Evolutionary conservation across 192 early-diverging fungal species (phyloP).

Genomic region (Kappamyces sp.): DNA sequence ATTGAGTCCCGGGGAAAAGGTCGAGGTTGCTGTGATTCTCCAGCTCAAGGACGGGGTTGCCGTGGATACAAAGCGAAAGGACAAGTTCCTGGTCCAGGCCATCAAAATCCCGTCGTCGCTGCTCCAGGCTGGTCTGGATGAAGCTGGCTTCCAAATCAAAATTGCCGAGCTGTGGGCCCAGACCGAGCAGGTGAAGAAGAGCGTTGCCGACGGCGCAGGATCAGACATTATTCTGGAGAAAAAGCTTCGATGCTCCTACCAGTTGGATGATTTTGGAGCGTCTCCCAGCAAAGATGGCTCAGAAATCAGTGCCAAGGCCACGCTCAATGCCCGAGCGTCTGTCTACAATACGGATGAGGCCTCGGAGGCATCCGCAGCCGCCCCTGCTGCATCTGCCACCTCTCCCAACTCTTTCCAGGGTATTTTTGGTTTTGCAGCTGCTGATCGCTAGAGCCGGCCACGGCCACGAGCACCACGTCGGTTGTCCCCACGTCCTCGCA

Average conservation of each 20-base stretch:
- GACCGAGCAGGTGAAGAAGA: slow-evolving; percentile 41
- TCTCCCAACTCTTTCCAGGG: neutral
- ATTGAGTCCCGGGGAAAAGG: slow-evolving; percentile 58
- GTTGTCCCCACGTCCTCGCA: neutral
- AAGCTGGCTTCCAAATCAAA: slow-evolving; percentile 31
- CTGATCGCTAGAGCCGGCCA: neutral
- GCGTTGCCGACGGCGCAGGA: slow-evolving; percentile 24
- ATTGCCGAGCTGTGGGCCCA: slow-evolving; percentile 39
- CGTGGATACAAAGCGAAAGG: slow-evolving; percentile 77
- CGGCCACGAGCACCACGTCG: slow-evolving; percentile 2
- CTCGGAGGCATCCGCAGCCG: neutral
- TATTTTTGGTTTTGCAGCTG: neutral
- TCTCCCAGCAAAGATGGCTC: too few relatives aligned
- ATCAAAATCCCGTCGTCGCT: slow-evolving; percentile 69
- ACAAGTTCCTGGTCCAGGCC: slow-evolving; percentile 95
- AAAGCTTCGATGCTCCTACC: slow-evolving; percentile 37
- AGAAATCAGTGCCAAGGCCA: neutral
- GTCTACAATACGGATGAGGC: neutral
- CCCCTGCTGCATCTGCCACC: neutral
- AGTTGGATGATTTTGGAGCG: neutral
- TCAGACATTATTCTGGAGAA: slow-evolving; percentile 33
- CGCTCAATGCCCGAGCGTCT: neutral
- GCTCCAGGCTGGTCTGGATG: slow-evolving; percentile 49
- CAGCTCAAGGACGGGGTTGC: slow-evolving; percentile 79
- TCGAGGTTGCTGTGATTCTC: slow-evolving; percentile 80